These are phyloP conservation scores for Xylaria sp. DNA, from an alignment of 2,329 filamentous ascomycete species.

Conservation along the genomic window DNA sequence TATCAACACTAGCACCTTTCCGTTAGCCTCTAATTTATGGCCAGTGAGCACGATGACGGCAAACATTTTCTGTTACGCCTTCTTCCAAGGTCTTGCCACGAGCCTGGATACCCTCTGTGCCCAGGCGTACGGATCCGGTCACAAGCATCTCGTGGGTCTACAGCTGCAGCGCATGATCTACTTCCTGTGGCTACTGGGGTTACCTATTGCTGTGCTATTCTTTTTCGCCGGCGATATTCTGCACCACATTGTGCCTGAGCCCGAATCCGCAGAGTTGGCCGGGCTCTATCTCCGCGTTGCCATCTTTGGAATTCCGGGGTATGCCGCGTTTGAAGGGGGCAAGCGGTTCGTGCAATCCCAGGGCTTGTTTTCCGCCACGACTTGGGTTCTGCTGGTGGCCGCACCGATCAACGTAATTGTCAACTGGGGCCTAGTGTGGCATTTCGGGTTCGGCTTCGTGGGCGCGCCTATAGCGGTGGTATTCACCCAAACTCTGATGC, in stretches of 20 bases:
- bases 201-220: slow-evolving; percentile 76
- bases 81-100: slow-evolving; percentile 85
- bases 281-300: slow-evolving; percentile 76
- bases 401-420: slow-evolving; percentile 78
- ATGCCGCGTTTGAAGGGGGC: slow-evolving; percentile 75
- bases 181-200: slow-evolving; percentile 72
- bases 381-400: slow-evolving; percentile 76
- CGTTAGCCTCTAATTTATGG: slow-evolving; percentile 22
- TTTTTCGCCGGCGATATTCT: slow-evolving; percentile 70
- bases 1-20: not conserved
- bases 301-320: slow-evolving; percentile 74
- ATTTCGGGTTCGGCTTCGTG: slow-evolving; percentile 69
- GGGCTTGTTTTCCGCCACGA: slow-evolving; percentile 78
- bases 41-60: slow-evolving; percentile 75
- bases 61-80: slow-evolving; percentile 77
- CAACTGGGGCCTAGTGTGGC: slow-evolving; percentile 82
- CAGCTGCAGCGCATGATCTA: slow-evolving; percentile 82
- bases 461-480: slow-evolving; percentile 80
- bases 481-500: slow-evolving; percentile 76
- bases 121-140: slow-evolving; percentile 91
- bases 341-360: slow-evolving; percentile 86
- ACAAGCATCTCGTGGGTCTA: slow-evolving; percentile 84
- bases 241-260: slow-evolving; percentile 69
- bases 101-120: slow-evolving; percentile 91
- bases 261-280: slow-evolving; percentile 71